Base-by-base conservation (phyloP, 768 basidiomycete genomes). In the Leucocoprinus birnbaumii region DNA sequence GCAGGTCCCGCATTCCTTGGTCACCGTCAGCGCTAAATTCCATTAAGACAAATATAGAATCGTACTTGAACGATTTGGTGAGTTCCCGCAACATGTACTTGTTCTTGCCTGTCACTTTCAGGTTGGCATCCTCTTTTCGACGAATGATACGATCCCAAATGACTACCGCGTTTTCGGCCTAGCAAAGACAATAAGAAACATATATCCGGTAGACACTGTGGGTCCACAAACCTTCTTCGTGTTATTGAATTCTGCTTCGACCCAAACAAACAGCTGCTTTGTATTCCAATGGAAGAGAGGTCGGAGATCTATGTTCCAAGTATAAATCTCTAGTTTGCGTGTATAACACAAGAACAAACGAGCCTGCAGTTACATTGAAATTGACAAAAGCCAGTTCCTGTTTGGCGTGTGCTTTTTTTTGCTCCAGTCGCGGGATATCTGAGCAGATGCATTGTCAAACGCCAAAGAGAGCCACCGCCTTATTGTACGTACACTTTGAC, bases 201-300 rank as follows among this genome's bases (percentile, higher is more conserved):
- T 13, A 27, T 35, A 8, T n/a, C 16, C 31, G 48, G 44, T 13
- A n/a, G 11, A 16, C 11, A 16, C 7, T 6, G 25, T 21, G 31
- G 38, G 38, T 38, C 38, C 38, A 38, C 31, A 18, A 10, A 37
- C 93, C 45, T 90, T 85, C 67, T 87, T 72, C 0, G 77, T 68
- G 52, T 85, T 89, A 31, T 77, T 77, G 65, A 94, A 95, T 67
- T 95, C 91, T 0, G 90, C 94, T 62, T 86, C 82, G 31, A 96
- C 79, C 64, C 91, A 94, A 11, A 95, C 68, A 67, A 96, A 95
- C 10, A 96, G 65, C 65, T 96, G 94, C 70, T 96, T 96, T n/a
- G 94, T 95, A 69, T 96, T 96, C 93, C 93, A 96, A 71, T 94
- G 75, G 72, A 94, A 96, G 26, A 96, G 76, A 11, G 94, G 83